Conservation (phyloP, 1,284 basidiomycete species). For the Fomitopsis palustris region DNA sequence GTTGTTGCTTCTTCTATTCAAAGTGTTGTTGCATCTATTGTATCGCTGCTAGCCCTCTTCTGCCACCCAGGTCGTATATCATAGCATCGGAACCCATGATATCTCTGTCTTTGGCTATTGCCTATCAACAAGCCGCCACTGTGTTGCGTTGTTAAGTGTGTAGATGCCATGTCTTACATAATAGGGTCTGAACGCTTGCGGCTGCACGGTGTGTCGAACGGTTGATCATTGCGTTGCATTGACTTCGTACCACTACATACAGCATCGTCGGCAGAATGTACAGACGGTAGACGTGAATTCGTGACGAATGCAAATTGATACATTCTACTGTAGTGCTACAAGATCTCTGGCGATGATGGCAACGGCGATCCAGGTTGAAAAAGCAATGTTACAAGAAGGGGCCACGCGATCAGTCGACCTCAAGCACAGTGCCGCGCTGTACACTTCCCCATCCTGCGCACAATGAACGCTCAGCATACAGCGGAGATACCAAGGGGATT, state of each 20-base stretch:
- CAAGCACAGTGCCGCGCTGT: slow-evolving; percentile 51
- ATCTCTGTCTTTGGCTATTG: too few relatives aligned
- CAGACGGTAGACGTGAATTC: neutral
- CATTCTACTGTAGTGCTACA: slow-evolving; percentile 18
- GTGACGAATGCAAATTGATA: slow-evolving; percentile 1
- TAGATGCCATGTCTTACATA: neutral
- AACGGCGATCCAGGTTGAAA: neutral
- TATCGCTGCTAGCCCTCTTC: neutral
- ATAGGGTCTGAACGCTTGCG: neutral
- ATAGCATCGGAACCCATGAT: neutral
- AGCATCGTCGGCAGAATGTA: neutral
- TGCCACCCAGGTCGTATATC: neutral
- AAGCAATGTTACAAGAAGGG: slow-evolving; percentile 10
- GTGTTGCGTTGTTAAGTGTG: too few relatives aligned
- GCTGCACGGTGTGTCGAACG: too few relatives aligned
- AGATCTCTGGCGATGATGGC: neutral
- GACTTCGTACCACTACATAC: neutral
- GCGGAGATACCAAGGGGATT: neutral
- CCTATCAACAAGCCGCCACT: too few relatives aligned
- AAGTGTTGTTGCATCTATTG: neutral
- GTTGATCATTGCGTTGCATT: too few relatives aligned
- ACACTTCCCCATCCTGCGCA: slow-evolving; percentile 53
- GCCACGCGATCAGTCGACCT: slow-evolving; percentile 40
- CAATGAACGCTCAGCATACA: neutral
- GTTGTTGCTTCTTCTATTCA: neutral